Evolutionary conservation across 1,284 basidiomycete species (phyloP).

Genomic region (Microbotryum silenes-acaulis): DNA sequence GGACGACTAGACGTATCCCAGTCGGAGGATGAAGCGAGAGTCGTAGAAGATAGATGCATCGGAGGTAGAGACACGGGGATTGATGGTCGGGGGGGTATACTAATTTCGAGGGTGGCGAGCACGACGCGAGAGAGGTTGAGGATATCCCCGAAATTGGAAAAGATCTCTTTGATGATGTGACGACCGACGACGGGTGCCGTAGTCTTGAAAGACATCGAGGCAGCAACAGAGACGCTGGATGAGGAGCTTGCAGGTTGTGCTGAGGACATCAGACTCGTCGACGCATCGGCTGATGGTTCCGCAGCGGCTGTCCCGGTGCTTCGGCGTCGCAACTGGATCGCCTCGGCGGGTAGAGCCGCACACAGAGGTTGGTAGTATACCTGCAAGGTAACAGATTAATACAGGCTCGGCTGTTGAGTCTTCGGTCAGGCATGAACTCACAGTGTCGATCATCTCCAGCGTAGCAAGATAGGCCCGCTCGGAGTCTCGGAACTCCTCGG

Average conservation of each 20-base stretch:
- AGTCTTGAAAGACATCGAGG: conserved; percentile 51
- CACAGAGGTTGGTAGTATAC: conserved; percentile 71
- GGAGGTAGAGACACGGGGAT: conserved; percentile 27
- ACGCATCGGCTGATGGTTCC: background rate
- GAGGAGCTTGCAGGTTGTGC: background rate
- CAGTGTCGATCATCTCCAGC: conserved; percentile 69
- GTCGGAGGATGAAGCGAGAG: conserved; percentile 29
- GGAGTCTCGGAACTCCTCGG: conserved; percentile 68
- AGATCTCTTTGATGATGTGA: conserved; percentile 62
- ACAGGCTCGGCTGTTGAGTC: background rate
- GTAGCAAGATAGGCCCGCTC: conserved; percentile 71
- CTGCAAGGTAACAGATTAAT: conserved; percentile 41
- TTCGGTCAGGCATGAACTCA: conserved; percentile 36
- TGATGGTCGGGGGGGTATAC: conserved; percentile 34
- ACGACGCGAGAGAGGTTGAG: conserved; percentile 80
- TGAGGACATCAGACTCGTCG: background rate
- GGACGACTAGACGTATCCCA: background rate
- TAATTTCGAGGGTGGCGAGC: conserved; percentile 54
- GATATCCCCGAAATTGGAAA: conserved; percentile 85
- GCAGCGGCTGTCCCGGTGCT: conserved; percentile 2
- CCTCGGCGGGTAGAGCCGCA: conserved; percentile 30
- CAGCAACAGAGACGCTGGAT: background rate
- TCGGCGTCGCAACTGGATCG: conserved; percentile 4
- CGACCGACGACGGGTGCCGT: conserved; percentile 60
- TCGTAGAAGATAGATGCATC: conserved; percentile 11